Evolutionary conservation across 345 rosid genomes (phyloP), one percentile per base, ranked within the genome.

Genomic region (Noccaea bulbosa): DNA sequence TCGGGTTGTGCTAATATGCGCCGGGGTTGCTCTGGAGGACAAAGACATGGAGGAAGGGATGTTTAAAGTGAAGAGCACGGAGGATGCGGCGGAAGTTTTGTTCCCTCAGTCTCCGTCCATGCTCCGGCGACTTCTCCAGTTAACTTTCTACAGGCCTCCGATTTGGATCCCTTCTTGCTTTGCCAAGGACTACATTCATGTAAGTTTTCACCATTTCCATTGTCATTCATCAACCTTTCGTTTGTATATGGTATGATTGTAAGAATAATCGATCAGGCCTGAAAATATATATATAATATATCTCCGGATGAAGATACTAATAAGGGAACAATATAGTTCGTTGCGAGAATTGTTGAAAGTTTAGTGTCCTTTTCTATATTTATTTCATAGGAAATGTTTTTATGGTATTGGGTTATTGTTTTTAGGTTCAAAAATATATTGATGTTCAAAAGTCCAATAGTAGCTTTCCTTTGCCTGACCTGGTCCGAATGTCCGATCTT

Each of bases 21-120:
- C 96, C 8, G 97, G 98, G 34, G 90, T 93, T 34, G 80, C 85
- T 64, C 34, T 93, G 74, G 97, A 93, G 76, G 97, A 87, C 69
- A 86, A 84, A 71, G 98, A 93, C 50, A 58, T 87, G 83, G 92
- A 82, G 7, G 81, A 78, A 4, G 94, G 97, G 34, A 59, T 90
- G 85, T 81, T 92, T 48, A 47, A 69, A 65, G 97, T 88, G 20
- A 82, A 63, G 79, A 84, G 67, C 37, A 71, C 84, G 6, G 96
- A 86, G 9, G 93, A 90, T 39, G 93, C 91, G 0, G 72, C 81
- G 6, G 37, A 20, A 7, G 7, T 87, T 56, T 60, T 93, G 79
- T 71, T 93, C 55, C 97, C 97, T 8, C 92, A 84, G 65, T 81
- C 79, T 32, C 88, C 92, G 8, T 81, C 85, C 14, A 86, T 82